Percentiles rank a stretch among this genome's conserved stretches.
Evolutionary conservation across 2,329 filamentous ascomycete genomes (phyloP).

Genomic region (Paecilomyces dactylethromorphus): DNA sequence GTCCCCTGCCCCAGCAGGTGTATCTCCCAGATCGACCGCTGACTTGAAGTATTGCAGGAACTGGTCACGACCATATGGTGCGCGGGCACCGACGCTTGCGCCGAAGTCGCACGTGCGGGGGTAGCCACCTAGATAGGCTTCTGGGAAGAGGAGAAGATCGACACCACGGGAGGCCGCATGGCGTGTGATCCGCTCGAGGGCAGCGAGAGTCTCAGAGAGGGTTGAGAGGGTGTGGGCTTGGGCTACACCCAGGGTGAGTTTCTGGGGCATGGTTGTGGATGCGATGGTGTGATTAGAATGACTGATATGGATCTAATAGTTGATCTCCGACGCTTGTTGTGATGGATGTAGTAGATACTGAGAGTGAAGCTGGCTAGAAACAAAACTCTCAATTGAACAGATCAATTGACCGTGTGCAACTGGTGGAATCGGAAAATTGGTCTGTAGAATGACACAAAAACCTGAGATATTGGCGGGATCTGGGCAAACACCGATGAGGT

Average conservation of each 20-base stretch:
- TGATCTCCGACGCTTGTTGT: not conserved
- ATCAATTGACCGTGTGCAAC: not conserved
- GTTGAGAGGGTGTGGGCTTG: slow-evolving; percentile 40
- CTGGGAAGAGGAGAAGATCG: slow-evolving; percentile 78
- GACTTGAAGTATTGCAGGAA: slow-evolving; percentile 72
- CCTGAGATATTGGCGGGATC: not conserved
- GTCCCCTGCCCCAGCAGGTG: slow-evolving; percentile 60
- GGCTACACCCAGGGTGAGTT: slow-evolving; percentile 39
- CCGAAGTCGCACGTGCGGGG: slow-evolving; percentile 77
- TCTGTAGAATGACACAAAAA: not conserved
- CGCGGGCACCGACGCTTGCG: slow-evolving; percentile 63
- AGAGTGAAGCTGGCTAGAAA: not conserved
- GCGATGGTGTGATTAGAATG: not conserved
- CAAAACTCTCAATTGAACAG: not conserved
- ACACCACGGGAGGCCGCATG: slow-evolving; percentile 55
- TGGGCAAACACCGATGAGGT: not conserved
- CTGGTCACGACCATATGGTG: slow-evolving; percentile 66
- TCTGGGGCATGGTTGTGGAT: slow-evolving; percentile 27
- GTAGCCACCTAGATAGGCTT: slow-evolving; percentile 89
- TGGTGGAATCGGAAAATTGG: not conserved
- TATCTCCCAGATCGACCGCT: slow-evolving; percentile 80
- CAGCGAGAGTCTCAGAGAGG: slow-evolving; percentile 53
- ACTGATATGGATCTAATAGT: not conserved
- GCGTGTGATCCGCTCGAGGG: slow-evolving; percentile 57
- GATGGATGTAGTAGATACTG: not conserved